Evolutionary conservation across 805 yeast genomes (phyloP), one percentile per base, ranked within the genome.

Genomic region (Schwanniomyces vanrijiae): DNA sequence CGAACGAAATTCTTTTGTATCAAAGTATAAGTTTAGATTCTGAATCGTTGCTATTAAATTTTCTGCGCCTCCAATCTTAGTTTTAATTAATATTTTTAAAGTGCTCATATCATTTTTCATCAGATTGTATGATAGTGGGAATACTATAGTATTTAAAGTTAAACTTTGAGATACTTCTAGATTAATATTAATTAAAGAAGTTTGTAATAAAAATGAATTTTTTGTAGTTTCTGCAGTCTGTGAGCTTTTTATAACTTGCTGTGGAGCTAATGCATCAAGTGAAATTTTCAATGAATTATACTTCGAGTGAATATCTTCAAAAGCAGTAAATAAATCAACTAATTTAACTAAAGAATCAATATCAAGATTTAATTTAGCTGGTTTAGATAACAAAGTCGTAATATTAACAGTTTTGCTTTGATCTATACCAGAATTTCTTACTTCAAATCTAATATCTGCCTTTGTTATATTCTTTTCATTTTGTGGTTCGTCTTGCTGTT

Each of bases 381-480:
- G 61, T 48, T 81, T 81, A 0, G 82, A 70, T 18, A 77, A 59
- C 2, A 81, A 56, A 0, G 75, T 24, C 0, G 82, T 76, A 16
- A 69, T 59, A 35, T 75, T 75, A 0, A 59, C 46, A 7, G 42
- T 39, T 13, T 13, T 19, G 4, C 5, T 10, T 3, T 35, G 7
- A 2, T 44, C 43, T 4, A 52, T 51, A 9, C 50, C 60, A 1
- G 37, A 1, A 9, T 53, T 58, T 7, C 58, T 49, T 19, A 73
- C 47, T 55, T 83, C 87, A 57, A 83, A 79, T 28, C 84, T 57
- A 2, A 83, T 41, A 52, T 83, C 88, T 5, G 78, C 76, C 35
- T 72, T 73, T 7, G 21, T 18, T 7, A 41, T 19, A 10, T 20
- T 20, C 16, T 9, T 13, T 20, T 37, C 39, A 37, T 19, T 20